Percentiles rank a stretch among this genome's conserved stretches.
Conservation (phyloP, 2,329 filamentous ascomycete species). For the Thermothelomyces thermophilus region DNA sequence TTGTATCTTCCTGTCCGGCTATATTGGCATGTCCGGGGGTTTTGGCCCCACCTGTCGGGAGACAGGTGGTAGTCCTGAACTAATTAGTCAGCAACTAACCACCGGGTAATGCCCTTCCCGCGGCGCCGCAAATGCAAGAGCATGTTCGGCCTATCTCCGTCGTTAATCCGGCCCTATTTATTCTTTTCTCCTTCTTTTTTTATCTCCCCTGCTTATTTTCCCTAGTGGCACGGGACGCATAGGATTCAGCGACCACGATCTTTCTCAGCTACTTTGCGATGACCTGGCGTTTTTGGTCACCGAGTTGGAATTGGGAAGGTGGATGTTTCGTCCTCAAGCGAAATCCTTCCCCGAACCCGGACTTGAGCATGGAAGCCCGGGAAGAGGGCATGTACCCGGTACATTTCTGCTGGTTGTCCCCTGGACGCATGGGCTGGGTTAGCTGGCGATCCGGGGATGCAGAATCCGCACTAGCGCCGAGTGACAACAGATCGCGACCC, state of each 20-base stretch:
- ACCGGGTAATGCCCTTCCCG: too few species aligned
- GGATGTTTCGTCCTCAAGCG: background rate
- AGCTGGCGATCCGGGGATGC: conserved; percentile 10
- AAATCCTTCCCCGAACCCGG: background rate
- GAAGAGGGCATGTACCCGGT: conserved; percentile 2
- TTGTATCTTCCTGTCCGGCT: too few species aligned
- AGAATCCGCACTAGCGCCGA: conserved; percentile 8
- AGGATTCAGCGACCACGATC: too few species aligned
- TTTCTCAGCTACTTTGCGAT: too few species aligned
- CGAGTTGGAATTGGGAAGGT: conserved; percentile 1
- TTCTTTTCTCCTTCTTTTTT: background rate
- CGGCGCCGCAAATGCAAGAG: too few species aligned
- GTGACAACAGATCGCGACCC: conserved; percentile 9
- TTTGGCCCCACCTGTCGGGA: too few species aligned
- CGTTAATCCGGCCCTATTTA: background rate
- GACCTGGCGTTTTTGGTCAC: background rate
- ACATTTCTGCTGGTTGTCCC: background rate
- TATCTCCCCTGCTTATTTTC: background rate
- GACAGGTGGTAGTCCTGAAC: too few species aligned
- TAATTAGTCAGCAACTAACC: too few species aligned
- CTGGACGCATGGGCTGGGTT: background rate
- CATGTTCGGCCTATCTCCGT: too few species aligned
- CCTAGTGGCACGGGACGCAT: background rate
- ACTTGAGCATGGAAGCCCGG: background rate
- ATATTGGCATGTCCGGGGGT: too few species aligned